Evolutionary conservation across 2,329 filamentous ascomycete genomes (phyloP).

Genomic region (Talaromyces funiculosus): DNA sequence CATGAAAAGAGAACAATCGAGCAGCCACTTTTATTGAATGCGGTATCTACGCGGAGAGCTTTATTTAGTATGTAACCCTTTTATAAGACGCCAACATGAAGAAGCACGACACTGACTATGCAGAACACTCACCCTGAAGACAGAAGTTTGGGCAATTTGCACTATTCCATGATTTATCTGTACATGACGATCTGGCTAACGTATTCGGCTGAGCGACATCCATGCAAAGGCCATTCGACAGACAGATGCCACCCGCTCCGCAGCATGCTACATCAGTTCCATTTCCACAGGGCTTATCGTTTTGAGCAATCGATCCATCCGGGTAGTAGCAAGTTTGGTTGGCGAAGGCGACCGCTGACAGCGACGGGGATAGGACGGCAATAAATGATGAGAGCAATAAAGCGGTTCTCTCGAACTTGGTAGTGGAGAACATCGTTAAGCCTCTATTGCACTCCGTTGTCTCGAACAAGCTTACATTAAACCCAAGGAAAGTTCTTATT

Average conservation of each 20-base stretch:
- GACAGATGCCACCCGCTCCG: constrained; percentile 20
- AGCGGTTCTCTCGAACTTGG: not conserved
- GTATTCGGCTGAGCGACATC: constrained; percentile 19
- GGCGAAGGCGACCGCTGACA: not conserved
- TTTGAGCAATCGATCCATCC: constrained; percentile 15
- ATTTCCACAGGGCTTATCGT: constrained; percentile 23
- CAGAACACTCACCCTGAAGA: constrained; percentile 1
- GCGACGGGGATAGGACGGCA: not conserved
- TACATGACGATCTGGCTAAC: constrained; percentile 26
- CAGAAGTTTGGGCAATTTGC: constrained; percentile 14
- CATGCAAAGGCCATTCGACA: constrained; percentile 28
- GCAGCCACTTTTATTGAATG: constrained; percentile 4
- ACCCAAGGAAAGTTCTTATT: not conserved
- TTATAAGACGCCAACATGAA: not conserved
- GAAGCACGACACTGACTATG: not conserved
- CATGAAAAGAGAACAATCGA: constrained; percentile 10
- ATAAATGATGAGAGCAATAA: not conserved
- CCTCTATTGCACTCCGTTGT: not conserved
- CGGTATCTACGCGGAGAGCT: not conserved
- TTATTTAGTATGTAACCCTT: not conserved
- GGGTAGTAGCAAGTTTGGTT: constrained; percentile 25
- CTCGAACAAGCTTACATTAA: not conserved
- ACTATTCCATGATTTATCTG: constrained; percentile 23
- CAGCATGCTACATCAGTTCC: constrained; percentile 24
- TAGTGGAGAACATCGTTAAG: not conserved